Percentiles rank a stretch among this genome's conserved stretches.
Conservation (phyloP, 306 rosid genomes). For the Vicia faba region DNA sequence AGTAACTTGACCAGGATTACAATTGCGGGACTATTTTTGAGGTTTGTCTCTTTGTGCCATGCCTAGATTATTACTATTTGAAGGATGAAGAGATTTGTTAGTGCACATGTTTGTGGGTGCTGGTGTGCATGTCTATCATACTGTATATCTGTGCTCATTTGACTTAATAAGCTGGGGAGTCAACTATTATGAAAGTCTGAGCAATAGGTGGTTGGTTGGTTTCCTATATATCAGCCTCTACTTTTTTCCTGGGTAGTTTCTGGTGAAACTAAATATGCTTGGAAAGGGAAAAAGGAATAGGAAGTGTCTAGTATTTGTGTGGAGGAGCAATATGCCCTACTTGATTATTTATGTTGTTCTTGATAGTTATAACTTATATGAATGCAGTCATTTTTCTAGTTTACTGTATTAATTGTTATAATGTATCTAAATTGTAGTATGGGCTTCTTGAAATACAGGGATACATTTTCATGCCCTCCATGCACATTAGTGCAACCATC, state of each 20-base stretch:
- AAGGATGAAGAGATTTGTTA: slow-evolving; percentile 13
- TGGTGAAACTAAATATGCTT: slow-evolving; percentile 23
- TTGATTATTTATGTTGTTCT: slow-evolving; percentile 27
- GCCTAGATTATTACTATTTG: slow-evolving; percentile 1
- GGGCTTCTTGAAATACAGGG: slow-evolving; percentile 60
- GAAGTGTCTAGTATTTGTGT: background rate
- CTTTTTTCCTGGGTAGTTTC: slow-evolving; percentile 19
- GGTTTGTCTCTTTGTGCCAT: slow-evolving; percentile 47
- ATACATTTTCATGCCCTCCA: slow-evolving; percentile 81
- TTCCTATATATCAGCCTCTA: background rate
- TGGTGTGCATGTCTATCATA: background rate
- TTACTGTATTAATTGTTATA: background rate
- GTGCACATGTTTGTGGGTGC: slow-evolving; percentile 19
- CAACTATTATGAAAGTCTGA: slow-evolving; percentile 28
- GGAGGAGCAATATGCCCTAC: slow-evolving; percentile 22
- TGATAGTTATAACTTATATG: background rate
- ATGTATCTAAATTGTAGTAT: slow-evolving; percentile 32
- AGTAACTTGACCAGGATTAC: slow-evolving; percentile 72
- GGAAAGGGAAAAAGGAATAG: background rate
- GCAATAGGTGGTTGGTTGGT: slow-evolving; percentile 6
- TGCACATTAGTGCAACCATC: slow-evolving; percentile 90
- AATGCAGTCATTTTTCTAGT: slow-evolving; percentile 15
- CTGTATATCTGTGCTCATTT: slow-evolving; percentile 12
- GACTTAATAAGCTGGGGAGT: slow-evolving; percentile 10
- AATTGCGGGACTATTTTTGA: slow-evolving; percentile 81